Base-by-base conservation (phyloP, 2,329 filamentous ascomycete genomes). In the Atkinsonella hypoxylon region DNA sequence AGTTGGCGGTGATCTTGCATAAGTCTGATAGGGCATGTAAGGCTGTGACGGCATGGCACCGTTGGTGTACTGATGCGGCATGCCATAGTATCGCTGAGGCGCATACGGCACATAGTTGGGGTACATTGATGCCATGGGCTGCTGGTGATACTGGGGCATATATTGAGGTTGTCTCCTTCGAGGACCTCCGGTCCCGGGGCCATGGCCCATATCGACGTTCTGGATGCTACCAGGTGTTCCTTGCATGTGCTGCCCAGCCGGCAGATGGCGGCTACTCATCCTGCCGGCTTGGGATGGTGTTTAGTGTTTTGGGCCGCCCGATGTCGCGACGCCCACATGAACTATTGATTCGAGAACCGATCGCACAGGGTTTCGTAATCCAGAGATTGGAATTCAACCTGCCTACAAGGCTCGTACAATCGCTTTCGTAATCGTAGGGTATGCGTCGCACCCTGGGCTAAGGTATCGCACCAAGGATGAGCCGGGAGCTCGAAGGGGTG, bases 191-290 rank as follows among this genome's bases (percentile, higher is more conserved):
- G 39, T 20, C 56, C 67, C 64, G 53, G 61, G 61, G 48, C 62
- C 63, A 45, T 62, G 58, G 51, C 58, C 55, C 63, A 66, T 68
- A 59, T 62, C 68, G 58, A 61, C 63, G 56, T 60, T 64, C 48
- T 58, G 54, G 55, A 62, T 62, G 55, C 60, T 62, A 53, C 60
- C 62, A 53, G 59, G 61, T 56, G 63, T 67, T 63, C 70, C 72
- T 62, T 72, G 75, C 71, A 79, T 75, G 67, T 75, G 75, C 70
- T 82, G 81, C 77, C 83, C 83, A 79, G 81, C 81, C 80, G 82
- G 81, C 81, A 85, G 81, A 83, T 84, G 81, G 77, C 75, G 77
- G 70, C 74, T 74, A 73, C 82, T 85, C 83, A 88, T 88, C 82
- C 77, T 87, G 79, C 79, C 81, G 80, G 78, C 78, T 71, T 79